Percentiles rank a stretch among this genome's conserved stretches.
These are phyloP conservation scores for Tricholoma flavovirens DNA, from an alignment of 768 basidiomycete genomes.

Conservation along the genomic window DNA sequence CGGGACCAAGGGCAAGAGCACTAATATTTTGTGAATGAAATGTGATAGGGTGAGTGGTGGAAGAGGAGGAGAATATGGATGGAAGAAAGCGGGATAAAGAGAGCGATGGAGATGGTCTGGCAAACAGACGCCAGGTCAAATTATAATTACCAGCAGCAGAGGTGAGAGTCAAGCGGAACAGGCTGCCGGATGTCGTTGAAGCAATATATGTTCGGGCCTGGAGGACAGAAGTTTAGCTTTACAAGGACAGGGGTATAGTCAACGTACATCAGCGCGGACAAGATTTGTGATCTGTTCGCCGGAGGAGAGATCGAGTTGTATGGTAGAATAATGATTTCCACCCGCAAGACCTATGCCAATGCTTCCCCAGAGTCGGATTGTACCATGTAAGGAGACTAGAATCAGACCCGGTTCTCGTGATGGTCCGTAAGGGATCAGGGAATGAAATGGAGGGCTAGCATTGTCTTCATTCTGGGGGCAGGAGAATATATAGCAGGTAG, in stretches of 20 bases:
- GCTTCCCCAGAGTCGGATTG: conserved; percentile 83
- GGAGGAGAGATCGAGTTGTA: conserved; percentile 40
- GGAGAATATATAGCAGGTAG: conserved; percentile 79
- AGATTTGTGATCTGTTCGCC: conserved; percentile 63
- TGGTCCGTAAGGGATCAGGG: conserved; percentile 61
- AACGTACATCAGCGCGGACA: conserved; percentile 57
- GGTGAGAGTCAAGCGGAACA: conserved; percentile 60
- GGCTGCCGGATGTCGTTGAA: conserved; percentile 60
- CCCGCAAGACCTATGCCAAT: conserved; percentile 81
- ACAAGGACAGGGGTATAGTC: conserved; percentile 4
- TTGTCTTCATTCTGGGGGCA: conserved; percentile 48
- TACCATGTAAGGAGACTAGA: conserved; percentile 63
- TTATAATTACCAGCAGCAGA: conserved; percentile 67
- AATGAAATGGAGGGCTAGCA: conserved; percentile 43
- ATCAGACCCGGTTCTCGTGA: conserved; percentile 85
- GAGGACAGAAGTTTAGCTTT: conserved; percentile 3
- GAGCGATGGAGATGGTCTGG: conserved; percentile 44
- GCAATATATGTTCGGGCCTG: conserved; percentile 64
- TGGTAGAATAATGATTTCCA: conserved; percentile 57
- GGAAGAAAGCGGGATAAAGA: conserved; percentile 38
- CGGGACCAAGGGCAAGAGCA: conserved; percentile 49
- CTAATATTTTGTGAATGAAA: conserved; percentile 58
- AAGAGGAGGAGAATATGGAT: conserved; percentile 38
- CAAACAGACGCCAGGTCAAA: conserved; percentile 52
- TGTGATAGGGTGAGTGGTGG: conserved; percentile 28